These are phyloP conservation scores for Citrus cavaleriei DNA, from an alignment of 345 rosid species.

Conservation along the genomic window DNA sequence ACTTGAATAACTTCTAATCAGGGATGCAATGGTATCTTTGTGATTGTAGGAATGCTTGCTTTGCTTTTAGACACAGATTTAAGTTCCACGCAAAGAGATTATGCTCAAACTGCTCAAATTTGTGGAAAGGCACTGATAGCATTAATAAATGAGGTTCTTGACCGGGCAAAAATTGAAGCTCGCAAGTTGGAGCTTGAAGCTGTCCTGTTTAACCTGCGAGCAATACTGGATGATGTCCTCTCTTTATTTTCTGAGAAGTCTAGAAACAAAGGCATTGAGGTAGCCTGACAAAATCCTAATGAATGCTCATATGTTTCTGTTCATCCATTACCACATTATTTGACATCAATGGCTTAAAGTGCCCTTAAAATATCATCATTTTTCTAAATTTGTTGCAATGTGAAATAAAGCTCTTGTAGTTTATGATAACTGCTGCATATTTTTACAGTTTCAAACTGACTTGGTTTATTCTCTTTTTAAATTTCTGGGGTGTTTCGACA, in stretches of 20 bases:
- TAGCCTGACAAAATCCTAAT: slow-evolving; percentile 17
- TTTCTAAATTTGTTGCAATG: neutral
- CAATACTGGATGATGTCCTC: slow-evolving; percentile 93
- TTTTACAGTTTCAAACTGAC: slow-evolving; percentile 15
- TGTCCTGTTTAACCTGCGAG: slow-evolving; percentile 73
- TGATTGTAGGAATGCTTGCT: slow-evolving; percentile 82
- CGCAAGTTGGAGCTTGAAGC: slow-evolving; percentile 85
- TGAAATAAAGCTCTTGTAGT: neutral
- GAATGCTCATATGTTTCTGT: neutral
- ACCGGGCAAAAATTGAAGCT: slow-evolving; percentile 97
- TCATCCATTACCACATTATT: neutral
- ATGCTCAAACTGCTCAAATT: slow-evolving; percentile 90
- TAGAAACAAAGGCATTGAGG: slow-evolving; percentile 88
- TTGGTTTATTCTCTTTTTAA: neutral
- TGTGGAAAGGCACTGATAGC: slow-evolving; percentile 96
- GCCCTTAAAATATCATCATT: neutral
- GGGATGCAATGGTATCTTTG: neutral
- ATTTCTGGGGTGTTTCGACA: neutral
- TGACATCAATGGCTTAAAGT: neutral
- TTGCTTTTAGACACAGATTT: slow-evolving; percentile 88
- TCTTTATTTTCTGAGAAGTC: slow-evolving; percentile 95
- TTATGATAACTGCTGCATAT: neutral
- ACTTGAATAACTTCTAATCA: neutral
- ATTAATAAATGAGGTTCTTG: slow-evolving; percentile 94
- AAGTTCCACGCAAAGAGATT: slow-evolving; percentile 87